Conservation (phyloP, 768 basidiomycete genomes). For the Serendipita vermifera region DNA sequence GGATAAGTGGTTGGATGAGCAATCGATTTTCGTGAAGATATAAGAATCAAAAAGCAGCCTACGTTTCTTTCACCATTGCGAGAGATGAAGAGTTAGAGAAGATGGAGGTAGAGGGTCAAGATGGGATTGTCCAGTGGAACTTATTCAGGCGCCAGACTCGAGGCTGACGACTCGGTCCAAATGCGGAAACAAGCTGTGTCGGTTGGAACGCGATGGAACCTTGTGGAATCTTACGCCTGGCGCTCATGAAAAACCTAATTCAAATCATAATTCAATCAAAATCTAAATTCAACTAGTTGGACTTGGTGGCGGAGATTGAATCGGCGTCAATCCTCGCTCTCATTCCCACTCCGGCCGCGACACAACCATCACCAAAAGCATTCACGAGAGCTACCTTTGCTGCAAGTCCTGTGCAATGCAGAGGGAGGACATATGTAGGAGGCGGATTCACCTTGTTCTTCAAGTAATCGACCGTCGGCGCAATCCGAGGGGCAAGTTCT, state of each 20-base stretch:
- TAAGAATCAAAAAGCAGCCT: background rate
- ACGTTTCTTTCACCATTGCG: constrained; percentile 18
- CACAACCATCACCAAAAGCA: constrained; percentile 60
- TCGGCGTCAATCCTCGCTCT: constrained; percentile 49
- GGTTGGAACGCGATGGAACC: background rate
- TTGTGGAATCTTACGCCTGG: background rate
- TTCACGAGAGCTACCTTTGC: constrained; percentile 56
- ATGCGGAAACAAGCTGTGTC: constrained; percentile 2
- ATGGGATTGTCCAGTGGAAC: too few relatives aligned
- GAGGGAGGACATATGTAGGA: constrained; percentile 60
- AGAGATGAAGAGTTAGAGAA: background rate
- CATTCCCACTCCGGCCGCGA: constrained; percentile 65
- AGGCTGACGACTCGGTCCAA: background rate
- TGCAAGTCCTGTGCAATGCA: constrained; percentile 78
- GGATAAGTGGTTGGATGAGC: background rate
- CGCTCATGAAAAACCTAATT: background rate
- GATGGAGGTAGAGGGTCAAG: constrained; percentile 2
- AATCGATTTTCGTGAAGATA: background rate
- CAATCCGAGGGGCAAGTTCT: constrained; percentile 48
- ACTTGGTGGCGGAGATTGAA: too few relatives aligned
- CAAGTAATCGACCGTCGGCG: constrained; percentile 58
- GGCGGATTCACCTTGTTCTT: constrained; percentile 44
- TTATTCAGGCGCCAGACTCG: background rate
- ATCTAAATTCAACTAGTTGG: too few relatives aligned
- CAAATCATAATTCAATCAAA: too few relatives aligned